Evolutionary conservation across 1,284 basidiomycete species (phyloP).

Genomic region (Ustilago shanxiensis): DNA sequence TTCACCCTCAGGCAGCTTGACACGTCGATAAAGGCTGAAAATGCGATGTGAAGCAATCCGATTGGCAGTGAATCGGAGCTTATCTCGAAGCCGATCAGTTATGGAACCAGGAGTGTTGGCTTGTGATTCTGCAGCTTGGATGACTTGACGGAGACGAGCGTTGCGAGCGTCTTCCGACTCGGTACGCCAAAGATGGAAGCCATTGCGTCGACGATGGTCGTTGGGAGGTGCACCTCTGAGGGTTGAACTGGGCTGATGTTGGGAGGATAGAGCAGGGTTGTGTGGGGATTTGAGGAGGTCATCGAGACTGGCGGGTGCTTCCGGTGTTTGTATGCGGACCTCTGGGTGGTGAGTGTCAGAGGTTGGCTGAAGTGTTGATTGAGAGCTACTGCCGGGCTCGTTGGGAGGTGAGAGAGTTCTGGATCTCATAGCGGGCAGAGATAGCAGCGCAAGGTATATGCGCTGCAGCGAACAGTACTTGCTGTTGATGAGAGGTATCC

Average conservation of each 20-base stretch:
- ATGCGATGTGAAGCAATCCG: constrained; percentile 5
- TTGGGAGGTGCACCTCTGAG: constrained; percentile 27
- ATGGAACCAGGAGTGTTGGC: constrained; percentile 16
- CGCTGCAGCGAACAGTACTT: not conserved
- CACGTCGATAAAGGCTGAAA: constrained; percentile 31
- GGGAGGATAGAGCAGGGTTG: constrained; percentile 29
- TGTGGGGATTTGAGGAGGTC: constrained; percentile 48
- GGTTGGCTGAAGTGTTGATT: constrained; percentile 13
- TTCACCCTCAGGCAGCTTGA: not conserved
- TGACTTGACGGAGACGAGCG: constrained; percentile 23
- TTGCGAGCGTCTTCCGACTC: constrained; percentile 48
- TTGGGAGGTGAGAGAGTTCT: constrained; percentile 9
- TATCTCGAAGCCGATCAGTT: not conserved
- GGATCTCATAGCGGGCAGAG: constrained; percentile 18
- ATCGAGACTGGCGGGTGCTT: constrained; percentile 46
- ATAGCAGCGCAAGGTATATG: not conserved
- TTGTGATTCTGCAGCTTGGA: constrained; percentile 23
- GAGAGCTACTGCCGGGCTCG: constrained; percentile 19
- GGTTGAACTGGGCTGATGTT: constrained; percentile 24
- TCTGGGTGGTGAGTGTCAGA: not conserved
- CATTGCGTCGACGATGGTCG: constrained; percentile 49
- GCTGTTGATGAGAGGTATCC: not conserved
- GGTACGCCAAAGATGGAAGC: constrained; percentile 59
- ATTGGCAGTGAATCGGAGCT: not conserved
- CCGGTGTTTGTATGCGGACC: constrained; percentile 36